Evolutionary conservation across 148 eudicot species (phyloP).

Genomic region (Oxyria digyna): DNA sequence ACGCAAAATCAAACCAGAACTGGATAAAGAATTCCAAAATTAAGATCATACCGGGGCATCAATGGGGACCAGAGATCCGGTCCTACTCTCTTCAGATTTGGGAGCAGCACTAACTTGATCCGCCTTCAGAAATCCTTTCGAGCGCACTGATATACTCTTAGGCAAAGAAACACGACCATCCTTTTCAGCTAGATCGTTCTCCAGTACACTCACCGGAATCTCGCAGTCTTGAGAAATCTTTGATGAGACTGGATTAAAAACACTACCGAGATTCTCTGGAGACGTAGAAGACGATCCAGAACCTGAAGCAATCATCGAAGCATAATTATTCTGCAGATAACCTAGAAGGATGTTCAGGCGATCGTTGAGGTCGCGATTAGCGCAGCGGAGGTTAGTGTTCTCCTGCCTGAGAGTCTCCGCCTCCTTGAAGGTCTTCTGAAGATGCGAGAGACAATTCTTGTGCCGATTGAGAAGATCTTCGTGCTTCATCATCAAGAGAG

Average conservation of each 20-base stretch:
- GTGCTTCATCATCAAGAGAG: constrained; percentile 23
- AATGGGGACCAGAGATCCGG: constrained; percentile 8
- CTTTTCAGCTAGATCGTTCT: constrained; percentile 14
- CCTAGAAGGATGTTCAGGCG: constrained; percentile 22
- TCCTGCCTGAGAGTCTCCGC: constrained; percentile 50
- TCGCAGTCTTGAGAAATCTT: neutral
- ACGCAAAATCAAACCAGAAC: neutral
- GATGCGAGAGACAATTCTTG: constrained; percentile 16
- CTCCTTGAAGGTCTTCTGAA: constrained; percentile 25
- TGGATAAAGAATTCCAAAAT: neutral
- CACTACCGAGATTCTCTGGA: neutral
- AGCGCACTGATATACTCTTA: constrained; percentile 64
- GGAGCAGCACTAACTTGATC: constrained; percentile 9
- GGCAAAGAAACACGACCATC: constrained; percentile 39
- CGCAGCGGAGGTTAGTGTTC: constrained; percentile 47
- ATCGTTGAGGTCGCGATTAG: constrained; percentile 32
- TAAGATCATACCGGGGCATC: constrained; percentile 17
- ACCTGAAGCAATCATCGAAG: constrained; percentile 7
- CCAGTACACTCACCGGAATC: constrained; percentile 29
- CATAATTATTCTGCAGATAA: constrained; percentile 12
- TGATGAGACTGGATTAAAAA: neutral
- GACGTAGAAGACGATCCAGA: neutral
- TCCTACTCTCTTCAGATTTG: too few species aligned
- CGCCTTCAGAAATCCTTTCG: constrained; percentile 40
- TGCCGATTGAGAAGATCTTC: constrained; percentile 30